Evolutionary conservation across 306 rosid species (phyloP).

Genomic region (Canavalia ensiformis): DNA sequence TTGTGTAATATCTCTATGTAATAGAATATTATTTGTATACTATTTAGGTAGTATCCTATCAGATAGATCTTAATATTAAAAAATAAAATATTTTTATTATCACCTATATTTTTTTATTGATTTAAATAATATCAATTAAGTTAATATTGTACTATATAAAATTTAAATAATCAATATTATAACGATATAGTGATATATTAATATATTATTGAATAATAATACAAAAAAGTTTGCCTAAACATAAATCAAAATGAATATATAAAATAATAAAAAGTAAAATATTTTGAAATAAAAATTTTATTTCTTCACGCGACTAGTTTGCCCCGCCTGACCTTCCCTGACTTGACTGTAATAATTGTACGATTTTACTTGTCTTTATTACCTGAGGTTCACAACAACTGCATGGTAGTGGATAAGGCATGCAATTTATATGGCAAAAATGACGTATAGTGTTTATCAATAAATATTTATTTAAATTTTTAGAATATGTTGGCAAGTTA

Average conservation of each 20-base stretch:
- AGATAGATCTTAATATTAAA: no score
- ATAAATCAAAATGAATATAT: not conserved
- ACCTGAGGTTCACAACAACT: not conserved
- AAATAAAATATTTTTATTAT: no score
- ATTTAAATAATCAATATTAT: no score
- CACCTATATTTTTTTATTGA: no score
- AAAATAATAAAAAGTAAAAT: not conserved
- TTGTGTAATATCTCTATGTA: no score
- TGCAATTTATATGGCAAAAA: not conserved
- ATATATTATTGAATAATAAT: no score
- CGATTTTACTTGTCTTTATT: not conserved
- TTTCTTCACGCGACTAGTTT: not conserved
- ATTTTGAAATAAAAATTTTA: not conserved
- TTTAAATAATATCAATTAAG: no score
- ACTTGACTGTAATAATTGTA: not conserved
- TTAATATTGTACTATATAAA: no score
- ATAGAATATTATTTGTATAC: no score
- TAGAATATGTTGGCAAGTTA: not conserved
- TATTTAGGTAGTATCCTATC: no score
- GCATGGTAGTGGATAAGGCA: not conserved
- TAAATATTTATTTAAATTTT: not conserved
- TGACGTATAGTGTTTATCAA: not conserved
- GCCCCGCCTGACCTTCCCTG: not conserved
- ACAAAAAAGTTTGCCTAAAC: no score
- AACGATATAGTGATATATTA: no score